Percentiles rank a stretch among this genome's conserved stretches.
Evolutionary conservation across 2,329 filamentous ascomycete species (phyloP).

Genomic region (Byssoonygena ceratinophila): DNA sequence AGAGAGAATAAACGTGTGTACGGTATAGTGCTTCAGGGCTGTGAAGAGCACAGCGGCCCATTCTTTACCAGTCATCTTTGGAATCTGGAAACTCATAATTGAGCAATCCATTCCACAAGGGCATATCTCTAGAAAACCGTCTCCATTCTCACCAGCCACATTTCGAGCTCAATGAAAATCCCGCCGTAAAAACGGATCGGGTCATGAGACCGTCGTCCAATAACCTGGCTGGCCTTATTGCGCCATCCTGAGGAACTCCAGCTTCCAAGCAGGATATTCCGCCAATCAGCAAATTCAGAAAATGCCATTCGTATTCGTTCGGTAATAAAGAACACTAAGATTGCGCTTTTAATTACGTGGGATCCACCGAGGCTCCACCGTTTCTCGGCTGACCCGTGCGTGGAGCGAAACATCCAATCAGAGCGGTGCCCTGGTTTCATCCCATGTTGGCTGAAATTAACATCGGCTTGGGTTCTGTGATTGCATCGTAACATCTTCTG

Average conservation of each 20-base stretch:
- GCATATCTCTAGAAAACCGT: too few species aligned
- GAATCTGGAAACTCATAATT: background rate
- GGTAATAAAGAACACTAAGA: background rate
- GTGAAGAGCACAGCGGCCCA: too few species aligned
- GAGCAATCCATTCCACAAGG: too few species aligned
- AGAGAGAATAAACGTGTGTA: too few species aligned
- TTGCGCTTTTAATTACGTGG: background rate
- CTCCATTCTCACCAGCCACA: background rate
- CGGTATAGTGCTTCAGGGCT: too few species aligned
- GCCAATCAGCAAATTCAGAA: background rate
- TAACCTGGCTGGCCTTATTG: constrained; percentile 1
- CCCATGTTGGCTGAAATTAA: background rate
- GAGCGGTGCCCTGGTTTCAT: background rate
- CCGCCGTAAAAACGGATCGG: background rate
- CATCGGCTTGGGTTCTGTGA: too few species aligned
- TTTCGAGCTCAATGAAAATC: background rate
- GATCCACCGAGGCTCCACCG: background rate
- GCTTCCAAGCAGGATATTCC: background rate
- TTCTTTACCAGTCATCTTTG: background rate
- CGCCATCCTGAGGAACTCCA: background rate
- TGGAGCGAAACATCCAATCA: background rate
- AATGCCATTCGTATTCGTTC: background rate
- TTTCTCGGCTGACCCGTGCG: constrained; percentile 6
- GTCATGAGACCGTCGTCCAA: constrained; percentile 6
- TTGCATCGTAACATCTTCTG: too few species aligned